These are phyloP conservation scores for Wickerhamomyces sp. DNA, from an alignment of 1,139 yeast species.

Conservation along the genomic window DNA sequence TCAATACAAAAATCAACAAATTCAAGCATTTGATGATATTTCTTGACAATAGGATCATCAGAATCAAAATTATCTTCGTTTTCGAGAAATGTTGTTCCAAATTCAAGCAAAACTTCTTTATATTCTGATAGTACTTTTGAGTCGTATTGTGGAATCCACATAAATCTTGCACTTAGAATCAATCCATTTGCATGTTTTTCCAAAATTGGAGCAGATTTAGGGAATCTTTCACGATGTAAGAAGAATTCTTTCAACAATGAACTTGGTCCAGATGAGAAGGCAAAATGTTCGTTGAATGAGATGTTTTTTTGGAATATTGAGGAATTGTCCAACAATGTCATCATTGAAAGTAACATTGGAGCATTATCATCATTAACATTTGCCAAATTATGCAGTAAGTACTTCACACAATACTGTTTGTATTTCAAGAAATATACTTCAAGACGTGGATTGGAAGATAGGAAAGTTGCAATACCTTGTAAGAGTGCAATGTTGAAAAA, in stretches of 20 bases:
- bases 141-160: conserved; percentile 18
- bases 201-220: conserved; percentile 8
- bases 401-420: background rate
- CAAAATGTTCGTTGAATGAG: background rate
- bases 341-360: background rate
- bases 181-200: conserved; percentile 15
- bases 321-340: background rate
- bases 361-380: background rate
- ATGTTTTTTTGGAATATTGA: background rate
- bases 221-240: conserved; percentile 5
- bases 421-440: background rate
- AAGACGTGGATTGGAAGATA: background rate
- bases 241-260: background rate
- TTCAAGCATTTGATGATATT: conserved; percentile 7
- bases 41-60: background rate
- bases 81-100: conserved; percentile 6
- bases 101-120: conserved; percentile 11
- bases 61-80: background rate
- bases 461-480: background rate
- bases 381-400: background rate
- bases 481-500: too few species aligned
- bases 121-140: conserved; percentile 13
- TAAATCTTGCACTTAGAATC: conserved; percentile 12
- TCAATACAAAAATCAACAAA: conserved; percentile 6
- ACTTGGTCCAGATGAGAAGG: background rate